Conservation (phyloP, 2,329 filamentous ascomycete species). For the Ophiocordyceps camponoti-leonardi region DNA sequence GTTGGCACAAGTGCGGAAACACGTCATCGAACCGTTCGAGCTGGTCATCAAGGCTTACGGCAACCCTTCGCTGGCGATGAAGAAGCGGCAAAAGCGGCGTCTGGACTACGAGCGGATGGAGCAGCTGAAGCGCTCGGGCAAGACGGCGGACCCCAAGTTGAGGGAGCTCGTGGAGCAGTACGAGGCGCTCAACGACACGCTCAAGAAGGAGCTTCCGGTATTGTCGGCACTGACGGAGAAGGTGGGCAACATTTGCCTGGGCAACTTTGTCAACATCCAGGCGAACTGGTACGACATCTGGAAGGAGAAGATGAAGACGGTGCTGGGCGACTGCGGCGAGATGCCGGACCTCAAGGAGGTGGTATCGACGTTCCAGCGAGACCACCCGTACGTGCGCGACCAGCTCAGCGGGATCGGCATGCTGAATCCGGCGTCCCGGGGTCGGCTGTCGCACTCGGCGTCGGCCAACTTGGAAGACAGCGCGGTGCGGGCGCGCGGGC, state of each 20-base stretch:
- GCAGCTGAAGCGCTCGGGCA: constrained; percentile 59
- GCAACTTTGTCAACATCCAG: constrained; percentile 73
- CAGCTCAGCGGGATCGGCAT: constrained; percentile 56
- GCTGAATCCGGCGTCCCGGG: constrained; percentile 55
- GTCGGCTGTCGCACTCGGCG: constrained; percentile 38
- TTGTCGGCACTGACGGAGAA: constrained; percentile 68
- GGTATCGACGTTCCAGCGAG: constrained; percentile 57
- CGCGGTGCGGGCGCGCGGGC: constrained; percentile 32
- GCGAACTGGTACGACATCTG: constrained; percentile 68
- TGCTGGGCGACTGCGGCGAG: constrained; percentile 47
- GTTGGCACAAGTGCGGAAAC: constrained; percentile 53
- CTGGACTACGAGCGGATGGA: constrained; percentile 74
- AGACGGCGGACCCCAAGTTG: constrained; percentile 76
- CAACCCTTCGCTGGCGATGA: constrained; percentile 75
- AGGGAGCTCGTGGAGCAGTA: constrained; percentile 77
- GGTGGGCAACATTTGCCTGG: constrained; percentile 67
- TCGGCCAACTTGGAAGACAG: constrained; percentile 34
- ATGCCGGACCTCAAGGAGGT: constrained; percentile 57
- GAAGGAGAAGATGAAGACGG: constrained; percentile 63
- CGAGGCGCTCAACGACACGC: constrained; percentile 73
- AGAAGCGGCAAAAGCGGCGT: constrained; percentile 85
- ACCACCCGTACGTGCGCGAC: constrained; percentile 62
- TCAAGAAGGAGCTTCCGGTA: constrained; percentile 81
- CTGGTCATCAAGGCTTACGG: constrained; percentile 64
- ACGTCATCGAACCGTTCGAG: constrained; percentile 73